Evolutionary conservation across 345 rosid species (phyloP), one percentile per base, ranked within the genome.

Genomic region (Acer campestre): DNA sequence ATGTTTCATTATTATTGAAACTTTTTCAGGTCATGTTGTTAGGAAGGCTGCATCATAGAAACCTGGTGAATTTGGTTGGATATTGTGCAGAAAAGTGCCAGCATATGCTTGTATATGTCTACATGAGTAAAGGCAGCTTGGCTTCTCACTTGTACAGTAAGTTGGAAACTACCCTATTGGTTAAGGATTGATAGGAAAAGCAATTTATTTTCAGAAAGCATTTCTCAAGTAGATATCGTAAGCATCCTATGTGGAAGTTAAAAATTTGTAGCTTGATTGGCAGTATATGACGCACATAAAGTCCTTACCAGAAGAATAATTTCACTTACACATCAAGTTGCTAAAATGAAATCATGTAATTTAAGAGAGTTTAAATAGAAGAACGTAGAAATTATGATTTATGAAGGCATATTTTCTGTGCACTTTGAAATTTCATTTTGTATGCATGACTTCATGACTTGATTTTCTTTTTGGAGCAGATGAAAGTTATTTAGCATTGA

Each of bases 1-100:
- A 71, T 10, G 16, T 77, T 78, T 56, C 13, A 48, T n/a, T 56
- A 18, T 68, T 2, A 27, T 42, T 68, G 70, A 5, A 64, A 20
- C 51, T 70, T 73, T 74, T 74, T 61, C 91, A 97, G 99, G 99
- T 97, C 63, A 89, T 89, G 94, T 79, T 97, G 64, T 78, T 97
- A 84, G 99, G 98, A 82, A 90, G 99, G 83, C 80, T 97, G 90
- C 99, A 97, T 85, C 99, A 97, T 76, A 87, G 98, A 61, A 97
- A 94, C 83, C 88, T 97, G 48, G 99, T 94, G 85, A 94, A 97
- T 84, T 88, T 97, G 86, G 86, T 94, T 9, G 99, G 99, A 56
- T 97, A 93, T 79, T 97, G 99, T 68, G 95, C 99, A 67, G 99
- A 97, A 77, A 97, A 93, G 86, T 92, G 98, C 44, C 93, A 89